Evolutionary conservation across 768 basidiomycete species (phyloP).

Genomic region (Auricularia sp.): DNA sequence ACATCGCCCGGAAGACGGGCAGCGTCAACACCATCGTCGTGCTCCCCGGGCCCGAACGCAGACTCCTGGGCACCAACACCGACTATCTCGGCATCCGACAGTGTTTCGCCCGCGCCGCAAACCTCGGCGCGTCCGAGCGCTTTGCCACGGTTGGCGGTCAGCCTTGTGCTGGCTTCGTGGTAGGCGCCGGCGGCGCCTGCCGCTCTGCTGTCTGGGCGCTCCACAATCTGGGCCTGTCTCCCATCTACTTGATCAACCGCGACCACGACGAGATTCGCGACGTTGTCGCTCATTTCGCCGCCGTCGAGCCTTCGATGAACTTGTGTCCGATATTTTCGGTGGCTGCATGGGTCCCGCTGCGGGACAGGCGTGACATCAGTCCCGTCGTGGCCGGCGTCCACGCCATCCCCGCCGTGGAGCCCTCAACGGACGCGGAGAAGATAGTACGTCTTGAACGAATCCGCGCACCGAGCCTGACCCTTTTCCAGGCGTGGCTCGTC

Average conservation of each 20-base stretch:
- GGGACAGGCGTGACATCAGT: constrained; percentile 30
- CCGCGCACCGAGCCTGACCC: constrained; percentile 17
- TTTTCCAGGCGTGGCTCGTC: background rate
- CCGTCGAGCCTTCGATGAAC: constrained; percentile 10
- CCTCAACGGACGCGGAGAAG: constrained; percentile 30
- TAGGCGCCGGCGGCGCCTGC: constrained; percentile 40
- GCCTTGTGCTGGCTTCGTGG: constrained; percentile 26
- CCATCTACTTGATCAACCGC: constrained; percentile 37
- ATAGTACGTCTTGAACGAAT: constrained; percentile 23
- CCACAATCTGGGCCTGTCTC: constrained; percentile 26
- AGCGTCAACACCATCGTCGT: constrained; percentile 40
- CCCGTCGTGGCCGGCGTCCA: constrained; percentile 21
- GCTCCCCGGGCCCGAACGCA: constrained; percentile 11
- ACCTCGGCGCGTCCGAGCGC: constrained; percentile 8
- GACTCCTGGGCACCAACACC: constrained; percentile 36
- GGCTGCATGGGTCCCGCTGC: constrained; percentile 23
- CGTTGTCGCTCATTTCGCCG: constrained; percentile 21
- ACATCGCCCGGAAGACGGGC: constrained; percentile 31
- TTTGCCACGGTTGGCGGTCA: background rate
- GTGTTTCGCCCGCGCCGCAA: constrained; percentile 4
- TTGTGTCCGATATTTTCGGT: background rate
- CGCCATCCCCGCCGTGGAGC: constrained; percentile 12
- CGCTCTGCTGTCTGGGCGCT: constrained; percentile 39
- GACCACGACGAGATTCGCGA: constrained; percentile 9
- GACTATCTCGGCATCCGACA: constrained; percentile 38